phyloP scores from a whole-genome alignment of 2,329 filamentous ascomycete genomes.

The Pyricularia pennisetigena region DNA sequence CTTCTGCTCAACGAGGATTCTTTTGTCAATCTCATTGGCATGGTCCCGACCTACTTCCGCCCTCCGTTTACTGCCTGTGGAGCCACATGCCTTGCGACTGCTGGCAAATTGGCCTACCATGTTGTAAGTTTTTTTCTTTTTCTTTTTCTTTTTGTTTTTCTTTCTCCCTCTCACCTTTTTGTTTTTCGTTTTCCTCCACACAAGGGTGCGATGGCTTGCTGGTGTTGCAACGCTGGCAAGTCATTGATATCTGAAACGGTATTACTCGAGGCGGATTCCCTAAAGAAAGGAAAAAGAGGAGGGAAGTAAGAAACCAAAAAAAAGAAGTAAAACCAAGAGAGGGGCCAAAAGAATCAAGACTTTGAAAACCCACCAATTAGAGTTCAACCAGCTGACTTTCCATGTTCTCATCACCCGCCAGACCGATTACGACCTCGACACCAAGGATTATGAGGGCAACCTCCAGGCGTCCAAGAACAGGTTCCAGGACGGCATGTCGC shows the following conservation, averaged over 20 bases:
- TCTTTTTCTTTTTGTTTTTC: background rate
- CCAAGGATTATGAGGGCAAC: conserved; percentile 19
- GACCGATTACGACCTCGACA: conserved; percentile 21
- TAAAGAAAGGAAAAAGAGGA: background rate
- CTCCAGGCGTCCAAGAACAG: conserved; percentile 14
- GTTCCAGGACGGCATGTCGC: conserved; percentile 11
- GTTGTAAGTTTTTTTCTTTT: conserved; percentile 10
- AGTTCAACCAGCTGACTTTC: background rate
- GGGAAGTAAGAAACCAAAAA: no score
- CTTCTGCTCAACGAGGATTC: conserved; percentile 28
- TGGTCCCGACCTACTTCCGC: conserved; percentile 32
- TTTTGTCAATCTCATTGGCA: conserved; percentile 23
- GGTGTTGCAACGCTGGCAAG: background rate
- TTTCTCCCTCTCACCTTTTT: background rate
- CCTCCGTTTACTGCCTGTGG: conserved; percentile 23
- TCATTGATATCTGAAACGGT: background rate
- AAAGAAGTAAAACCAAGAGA: background rate
- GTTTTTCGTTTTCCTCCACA: no score
- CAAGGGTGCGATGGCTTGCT: background rate
- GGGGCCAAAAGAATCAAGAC: background rate
- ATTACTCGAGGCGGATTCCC: background rate
- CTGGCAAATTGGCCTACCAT: conserved; percentile 22
- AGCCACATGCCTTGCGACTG: conserved; percentile 13
- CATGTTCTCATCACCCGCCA: background rate
- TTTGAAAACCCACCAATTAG: background rate